Conservation (phyloP, 768 basidiomycete genomes). For the Naganishia vaughanmartiniae region DNA sequence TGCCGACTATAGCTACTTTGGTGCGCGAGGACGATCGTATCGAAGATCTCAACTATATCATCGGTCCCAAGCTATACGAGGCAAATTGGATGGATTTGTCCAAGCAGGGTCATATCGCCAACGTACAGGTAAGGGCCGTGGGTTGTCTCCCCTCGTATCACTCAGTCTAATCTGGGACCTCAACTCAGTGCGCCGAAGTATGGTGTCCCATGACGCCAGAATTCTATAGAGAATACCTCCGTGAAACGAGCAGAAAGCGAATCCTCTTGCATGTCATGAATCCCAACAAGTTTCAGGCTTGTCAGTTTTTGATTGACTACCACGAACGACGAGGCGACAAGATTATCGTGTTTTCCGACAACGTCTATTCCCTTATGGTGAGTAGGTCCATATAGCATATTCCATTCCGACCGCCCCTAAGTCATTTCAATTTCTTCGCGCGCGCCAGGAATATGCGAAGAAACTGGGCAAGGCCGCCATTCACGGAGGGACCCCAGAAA, state of each 20-base stretch:
- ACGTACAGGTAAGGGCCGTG: slow-evolving; percentile 76
- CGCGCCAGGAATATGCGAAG: slow-evolving; percentile 70
- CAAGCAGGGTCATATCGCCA: slow-evolving; percentile 97
- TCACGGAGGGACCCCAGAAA: slow-evolving; percentile 90
- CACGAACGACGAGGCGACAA: slow-evolving; percentile 98
- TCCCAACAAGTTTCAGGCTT: slow-evolving; percentile 97
- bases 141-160: neutral
- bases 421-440: neutral
- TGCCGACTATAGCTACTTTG: slow-evolving; percentile 69
- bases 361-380: slow-evolving; percentile 94
- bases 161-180: neutral
- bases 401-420: slow-evolving; percentile 3
- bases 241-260: slow-evolving; percentile 77
- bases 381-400: slow-evolving; percentile 32
- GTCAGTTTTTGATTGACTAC: slow-evolving; percentile 96
- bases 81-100: slow-evolving; percentile 99
- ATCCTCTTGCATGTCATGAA: slow-evolving; percentile 99
- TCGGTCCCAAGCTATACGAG: slow-evolving; percentile 98
- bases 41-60: slow-evolving; percentile 96
- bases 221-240: slow-evolving; percentile 95
- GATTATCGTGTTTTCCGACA: slow-evolving; percentile 98
- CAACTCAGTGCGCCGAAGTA: slow-evolving; percentile 85
- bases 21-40: slow-evolving; percentile 99
- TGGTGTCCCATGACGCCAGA: slow-evolving; percentile 99
- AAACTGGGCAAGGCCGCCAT: slow-evolving; percentile 91